These are phyloP conservation scores for Sugiyamaella grinbergsii DNA, from an alignment of 1,139 yeast genomes.

Conservation along the genomic window DNA sequence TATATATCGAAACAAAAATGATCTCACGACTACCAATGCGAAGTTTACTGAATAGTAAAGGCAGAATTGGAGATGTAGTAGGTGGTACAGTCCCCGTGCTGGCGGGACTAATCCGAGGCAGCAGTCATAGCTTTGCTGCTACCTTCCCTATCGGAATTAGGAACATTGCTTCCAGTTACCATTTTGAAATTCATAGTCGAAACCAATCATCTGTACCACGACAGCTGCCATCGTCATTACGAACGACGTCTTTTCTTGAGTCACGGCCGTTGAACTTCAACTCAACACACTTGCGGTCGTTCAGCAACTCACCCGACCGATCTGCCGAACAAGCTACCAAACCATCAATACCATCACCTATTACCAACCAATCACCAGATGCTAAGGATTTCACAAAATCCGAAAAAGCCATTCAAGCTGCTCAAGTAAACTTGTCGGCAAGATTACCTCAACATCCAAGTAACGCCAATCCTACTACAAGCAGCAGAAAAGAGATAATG, in stretches of 20 bases:
- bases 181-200: no score
- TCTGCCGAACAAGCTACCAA: background rate
- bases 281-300: no score
- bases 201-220: no score
- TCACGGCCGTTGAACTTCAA: no score
- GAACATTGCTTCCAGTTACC: no score
- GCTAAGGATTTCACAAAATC: constrained; percentile 31
- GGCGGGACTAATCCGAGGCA: background rate
- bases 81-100: background rate
- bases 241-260: no score
- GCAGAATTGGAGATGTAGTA: background rate
- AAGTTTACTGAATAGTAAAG: background rate
- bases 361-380: background rate
- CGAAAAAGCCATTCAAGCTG: constrained; percentile 41
- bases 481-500: constrained; percentile 51
- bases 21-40: constrained; percentile 3
- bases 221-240: background rate
- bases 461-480: background rate
- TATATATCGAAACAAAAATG: background rate
- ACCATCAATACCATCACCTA: background rate
- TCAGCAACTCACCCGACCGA: no score
- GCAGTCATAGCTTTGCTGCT: background rate
- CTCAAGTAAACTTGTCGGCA: constrained; percentile 41
- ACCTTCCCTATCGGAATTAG: no score
- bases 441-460: constrained; percentile 32